A percentile compares a stretch with the other conserved stretches of the same genome.
These are phyloP conservation scores for Trypanosoma avium DNA, from an alignment of 208 protist genomes.

Conservation along the genomic window DNA sequence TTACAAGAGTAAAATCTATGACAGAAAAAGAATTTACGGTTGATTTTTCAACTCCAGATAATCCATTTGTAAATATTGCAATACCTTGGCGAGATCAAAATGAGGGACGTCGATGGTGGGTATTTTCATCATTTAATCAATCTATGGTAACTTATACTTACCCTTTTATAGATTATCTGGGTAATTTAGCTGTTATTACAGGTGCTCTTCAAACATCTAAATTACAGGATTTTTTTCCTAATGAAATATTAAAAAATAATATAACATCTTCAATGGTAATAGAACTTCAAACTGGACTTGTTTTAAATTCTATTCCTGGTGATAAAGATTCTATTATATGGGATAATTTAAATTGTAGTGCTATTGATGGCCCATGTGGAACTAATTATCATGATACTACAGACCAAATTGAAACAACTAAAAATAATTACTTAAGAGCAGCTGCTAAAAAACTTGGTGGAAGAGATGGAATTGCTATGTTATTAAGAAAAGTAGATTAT, in stretches of 20 bases:
- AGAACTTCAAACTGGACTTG: slow-evolving; percentile 33
- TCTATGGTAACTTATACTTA: slow-evolving; percentile 54
- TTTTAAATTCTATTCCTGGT: slow-evolving; percentile 41
- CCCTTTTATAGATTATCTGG: slow-evolving; percentile 53
- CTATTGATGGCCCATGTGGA: background rate
- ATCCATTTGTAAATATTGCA: slow-evolving; percentile 41
- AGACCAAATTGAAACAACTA: slow-evolving; percentile 21
- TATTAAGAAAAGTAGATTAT: slow-evolving; percentile 4
- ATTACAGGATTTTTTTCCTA: slow-evolving; percentile 23
- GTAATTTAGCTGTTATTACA: slow-evolving; percentile 42
- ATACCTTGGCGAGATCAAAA: slow-evolving; percentile 32
- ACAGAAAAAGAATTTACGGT: slow-evolving; percentile 43
- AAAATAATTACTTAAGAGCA: slow-evolving; percentile 24
- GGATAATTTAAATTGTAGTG: slow-evolving; percentile 50
- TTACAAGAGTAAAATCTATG: slow-evolving; percentile 34
- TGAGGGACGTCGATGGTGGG: slow-evolving; percentile 15
- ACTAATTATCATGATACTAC: slow-evolving; percentile 3
- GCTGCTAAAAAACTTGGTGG: slow-evolving; percentile 28
- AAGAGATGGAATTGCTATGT: slow-evolving; percentile 15
- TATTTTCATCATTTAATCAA: slow-evolving; percentile 20
- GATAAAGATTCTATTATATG: slow-evolving; percentile 13
- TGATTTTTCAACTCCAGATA: slow-evolving; percentile 34
- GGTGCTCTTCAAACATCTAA: slow-evolving; percentile 32
- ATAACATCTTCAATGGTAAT: slow-evolving; percentile 36
- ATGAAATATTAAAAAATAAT: background rate